Evolutionary conservation across 176 grass and related monocot genomes (phyloP).

Genomic region (Stipa capillata): DNA sequence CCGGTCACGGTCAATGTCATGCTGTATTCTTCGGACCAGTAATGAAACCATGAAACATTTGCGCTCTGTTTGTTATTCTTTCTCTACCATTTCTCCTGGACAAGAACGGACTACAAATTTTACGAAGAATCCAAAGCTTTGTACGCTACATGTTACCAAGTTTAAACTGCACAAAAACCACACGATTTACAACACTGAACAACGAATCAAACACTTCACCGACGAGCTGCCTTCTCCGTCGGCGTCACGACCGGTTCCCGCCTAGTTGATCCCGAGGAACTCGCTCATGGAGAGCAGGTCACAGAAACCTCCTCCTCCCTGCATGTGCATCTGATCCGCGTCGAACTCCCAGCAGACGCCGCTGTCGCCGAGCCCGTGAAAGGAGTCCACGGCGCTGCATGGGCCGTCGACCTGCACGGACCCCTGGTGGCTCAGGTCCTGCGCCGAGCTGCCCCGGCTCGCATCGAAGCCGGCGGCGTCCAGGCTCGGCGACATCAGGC

Average conservation of each 20-base stretch:
- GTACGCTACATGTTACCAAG: background rate
- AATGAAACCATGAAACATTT: background rate
- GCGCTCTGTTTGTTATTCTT: background rate
- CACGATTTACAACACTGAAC: conserved; percentile 22
- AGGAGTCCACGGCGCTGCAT: conserved; percentile 6
- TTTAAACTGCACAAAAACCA: background rate
- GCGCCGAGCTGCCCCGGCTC: conserved; percentile 4
- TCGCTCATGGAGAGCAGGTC: conserved; percentile 44
- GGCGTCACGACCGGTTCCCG: background rate
- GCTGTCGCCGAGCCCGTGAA: conserved; percentile 36
- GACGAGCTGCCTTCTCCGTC: background rate
- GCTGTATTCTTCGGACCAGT: background rate
- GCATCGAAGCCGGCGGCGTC: conserved; percentile 23
- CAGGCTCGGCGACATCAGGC: conserved; percentile 14
- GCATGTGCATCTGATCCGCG: conserved; percentile 30
- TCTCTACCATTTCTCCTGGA: background rate
- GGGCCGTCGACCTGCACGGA: conserved; percentile 31
- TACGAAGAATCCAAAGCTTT: background rate
- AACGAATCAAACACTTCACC: background rate
- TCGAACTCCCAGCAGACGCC: conserved; percentile 50
- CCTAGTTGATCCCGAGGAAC: conserved; percentile 51
- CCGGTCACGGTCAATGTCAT: no score
- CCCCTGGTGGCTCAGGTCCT: conserved; percentile 26
- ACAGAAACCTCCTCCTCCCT: conserved; percentile 25
- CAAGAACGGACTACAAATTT: background rate